Base-by-base conservation (phyloP, 1,284 basidiomycete species). In the Thecaphora thlaspeos region DNA sequence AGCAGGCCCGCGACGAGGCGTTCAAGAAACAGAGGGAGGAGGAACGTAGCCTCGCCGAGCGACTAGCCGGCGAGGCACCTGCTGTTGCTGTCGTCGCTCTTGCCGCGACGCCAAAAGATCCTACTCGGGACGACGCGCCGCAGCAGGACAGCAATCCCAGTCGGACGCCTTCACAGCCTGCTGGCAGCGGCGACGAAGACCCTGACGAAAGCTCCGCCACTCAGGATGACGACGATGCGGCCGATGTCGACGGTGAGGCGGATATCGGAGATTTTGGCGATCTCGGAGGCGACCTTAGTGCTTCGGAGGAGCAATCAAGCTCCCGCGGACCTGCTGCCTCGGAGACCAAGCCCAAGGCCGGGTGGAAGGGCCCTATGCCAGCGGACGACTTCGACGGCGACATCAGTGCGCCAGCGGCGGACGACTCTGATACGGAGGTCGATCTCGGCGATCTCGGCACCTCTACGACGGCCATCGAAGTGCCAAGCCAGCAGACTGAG, bases 231-330 rank as follows among this genome's bases (percentile, higher is more conserved):
- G 55, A 58, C 15, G 48, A 43, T 14, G 46, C 38, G 15, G 3
- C 43, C 14, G 24, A 22, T 28, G 26, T n/a, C 39, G 14, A 48
- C 30, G 39, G n/a, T 24, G 28, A 18, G 21, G 28, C 24, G 22
- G 15, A n/a, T 15, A 11, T 12, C 15, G 26, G 26, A 11, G 30
- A 39, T 12, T 14, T 30, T 9, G 51, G 55, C 15, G 54, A 57
- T 32, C 32, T 57, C 14, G 54, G 54, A 7, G 51, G 55, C 15
- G 54, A 57, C 40, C 32, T 57, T 19, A 52, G 54, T 22, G 43
- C 38, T 3, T n/a, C 30, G 26, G 26, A 28, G 7, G 26, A 28
- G 26, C n/a, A n/a, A n/a, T n/a, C n/a, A n/a, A n/a, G n/a, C n/a
- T n/a, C n/a, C n/a, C n/a, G n/a, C n/a, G n/a, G n/a, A n/a, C n/a